Base-by-base conservation (phyloP, 2,329 filamentous ascomycete genomes). In the Colletotrichum viniferum region DNA sequence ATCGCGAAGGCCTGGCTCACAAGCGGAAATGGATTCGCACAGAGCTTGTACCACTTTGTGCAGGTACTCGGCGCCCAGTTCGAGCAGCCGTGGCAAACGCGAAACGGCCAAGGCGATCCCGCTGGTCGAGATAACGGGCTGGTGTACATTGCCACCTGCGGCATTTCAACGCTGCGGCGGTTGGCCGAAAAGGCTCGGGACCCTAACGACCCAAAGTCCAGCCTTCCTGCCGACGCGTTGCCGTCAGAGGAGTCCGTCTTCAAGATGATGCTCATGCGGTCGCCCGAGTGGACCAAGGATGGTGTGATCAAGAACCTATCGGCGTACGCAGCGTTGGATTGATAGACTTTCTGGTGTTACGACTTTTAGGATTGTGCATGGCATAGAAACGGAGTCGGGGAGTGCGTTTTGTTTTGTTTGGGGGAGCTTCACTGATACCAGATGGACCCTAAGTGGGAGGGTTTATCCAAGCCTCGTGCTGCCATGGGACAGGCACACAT, bases 1-100 rank as follows among this genome's bases (percentile, higher is more conserved):
- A 85, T 98, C 9, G 94, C 96, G 5, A 91, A 92, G 71, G 88
- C 91, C 1, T 98, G 97, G 96, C 90, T 98, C 9, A 92, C 93
- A 52, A 95, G 94, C 5, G 92, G 94, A 56, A 96, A 97, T 79
- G 95, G 94, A 0, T 97, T 98, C 83, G 94, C 95, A 1, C 91
- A 94, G 73, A 96, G 93, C 79, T 88, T 98, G 9, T 91, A 96
- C 72, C 90, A 92, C 26, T 88, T 98, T 26, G 91, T 96, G 1
- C 93, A 94, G 75, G 88, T 94, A 6, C 87, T 98, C 4, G 94
- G 93, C 77, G 88, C 88, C 8, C 90, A 93, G 79, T 91, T 89
- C 77, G 90, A 92, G 71, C 86, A 87, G 38, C 48, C 80, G 79
- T 28, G 83, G 80, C 79, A 81, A 81, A 71, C 81, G 80, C 69